Percentiles rank a stretch among this genome's conserved stretches.
These are phyloP conservation scores for Selaginella moellendorffii DNA, from an alignment of 75 land plant species.

Conservation along the genomic window DNA sequence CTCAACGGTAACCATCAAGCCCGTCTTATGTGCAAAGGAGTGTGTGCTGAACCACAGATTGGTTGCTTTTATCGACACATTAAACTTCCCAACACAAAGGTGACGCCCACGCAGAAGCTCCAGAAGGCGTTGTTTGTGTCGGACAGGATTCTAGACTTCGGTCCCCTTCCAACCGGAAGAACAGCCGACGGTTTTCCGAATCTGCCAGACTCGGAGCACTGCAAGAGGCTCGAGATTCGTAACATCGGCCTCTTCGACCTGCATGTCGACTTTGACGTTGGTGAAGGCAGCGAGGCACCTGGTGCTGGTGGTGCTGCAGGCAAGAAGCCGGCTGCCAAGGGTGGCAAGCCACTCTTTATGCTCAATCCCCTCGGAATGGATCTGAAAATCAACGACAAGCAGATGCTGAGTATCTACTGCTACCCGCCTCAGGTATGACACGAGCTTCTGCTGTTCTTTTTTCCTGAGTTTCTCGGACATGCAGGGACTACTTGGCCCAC, in stretches of 20 bases:
- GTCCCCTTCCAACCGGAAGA: constrained; percentile 13
- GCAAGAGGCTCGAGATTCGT: constrained; percentile 13
- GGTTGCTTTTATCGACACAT: not conserved
- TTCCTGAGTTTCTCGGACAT: not conserved
- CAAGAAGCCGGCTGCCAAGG: not conserved
- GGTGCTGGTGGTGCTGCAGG: too few relatives aligned
- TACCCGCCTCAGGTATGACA: constrained; percentile 15
- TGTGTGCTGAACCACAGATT: constrained; percentile 22
- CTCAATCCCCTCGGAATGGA: constrained; percentile 23
- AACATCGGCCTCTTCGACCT: constrained; percentile 27
- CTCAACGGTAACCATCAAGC: constrained; percentile 15
- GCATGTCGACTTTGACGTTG: constrained; percentile 27
- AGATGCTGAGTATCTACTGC: constrained; percentile 18
- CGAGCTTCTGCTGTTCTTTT: too few relatives aligned
- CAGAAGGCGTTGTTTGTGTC: constrained; percentile 9
- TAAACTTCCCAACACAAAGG: not conserved
- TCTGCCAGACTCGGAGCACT: constrained; percentile 24
- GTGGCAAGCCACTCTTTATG: constrained; percentile 9
- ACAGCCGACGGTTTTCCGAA: constrained; percentile 22
- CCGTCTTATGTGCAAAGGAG: constrained; percentile 17
- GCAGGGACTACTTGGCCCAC: constrained; percentile 21
- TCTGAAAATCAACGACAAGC: constrained; percentile 18
- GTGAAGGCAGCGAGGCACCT: not conserved
- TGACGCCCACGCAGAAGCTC: not conserved
- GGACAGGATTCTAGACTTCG: constrained; percentile 21